Base-by-base conservation (phyloP, 768 basidiomycete genomes). In the Dictyophora rubrovolvata region DNA sequence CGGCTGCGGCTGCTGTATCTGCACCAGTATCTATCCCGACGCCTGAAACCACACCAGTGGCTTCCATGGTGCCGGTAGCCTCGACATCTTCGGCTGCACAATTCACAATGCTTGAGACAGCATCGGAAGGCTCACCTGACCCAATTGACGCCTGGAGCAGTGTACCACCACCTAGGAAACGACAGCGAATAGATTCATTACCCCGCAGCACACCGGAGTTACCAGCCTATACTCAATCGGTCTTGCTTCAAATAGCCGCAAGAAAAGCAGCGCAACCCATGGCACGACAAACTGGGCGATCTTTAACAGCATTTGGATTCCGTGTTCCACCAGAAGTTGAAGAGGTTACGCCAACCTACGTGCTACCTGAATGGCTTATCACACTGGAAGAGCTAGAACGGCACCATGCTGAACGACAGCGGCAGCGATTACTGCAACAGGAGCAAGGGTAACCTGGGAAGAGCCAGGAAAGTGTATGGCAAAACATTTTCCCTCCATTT, bases 221-320 rank as follows among this genome's bases (percentile, higher is more conserved):
- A 34, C 57, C 61, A 20, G 60, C 58, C n/a, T 61, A 67, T 11
- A 69, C 69, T 56, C 64, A 64, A 28, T 59, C 57, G 3, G 49
- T 59, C 35, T 37, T 60, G 10, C 54, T 60, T 7, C 54, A 54
- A 22, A 73, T 77, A 28, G 74, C 80, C 54, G 83, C 83, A 5
- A 80, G 82, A 23, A 77, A 69, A 59, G 72, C 76, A 53, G 69
- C 70, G 10, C 71, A 73, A 48, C 76, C 75, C 14, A 72, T 72
- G 18, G 70, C 74, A 21, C 71, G 81, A 56, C 77, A 79, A 65
- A 76, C 79, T 11, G 75, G 77, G 62, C 74, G 84, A 59, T 76
- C 80, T 62, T 69, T 77, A 47, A 76, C 73, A 16, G 81, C 84
- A 9, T 88, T 86, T 65, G 86, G 86, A 0, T 71, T 74, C 48